Evolutionary conservation across 1,284 basidiomycete genomes (phyloP), one percentile per base, ranked within the genome.

Genomic region (Irpex sp.): DNA sequence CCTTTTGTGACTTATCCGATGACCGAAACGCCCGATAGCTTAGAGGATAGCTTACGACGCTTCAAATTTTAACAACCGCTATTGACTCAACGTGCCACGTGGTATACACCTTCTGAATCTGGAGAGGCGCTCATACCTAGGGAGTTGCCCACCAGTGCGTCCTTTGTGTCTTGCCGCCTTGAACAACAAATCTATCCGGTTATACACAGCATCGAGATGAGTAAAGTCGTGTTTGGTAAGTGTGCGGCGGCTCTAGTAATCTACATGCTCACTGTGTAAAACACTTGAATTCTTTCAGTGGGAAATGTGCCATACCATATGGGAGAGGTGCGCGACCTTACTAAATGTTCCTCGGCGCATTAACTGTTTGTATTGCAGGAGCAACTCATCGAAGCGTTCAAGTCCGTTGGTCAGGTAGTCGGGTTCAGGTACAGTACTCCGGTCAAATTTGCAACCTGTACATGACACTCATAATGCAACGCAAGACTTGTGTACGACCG

Each of bases 401-500:
- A 91, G 73, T 88, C 87, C 21, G 93, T 93, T 44, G 93, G 93
- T 48, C 89, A 92, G 71, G 93, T 95, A 58, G 82, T 93, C 65
- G 92, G 92, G n/a, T 93, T 94, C 75, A 86, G 92, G 92, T 93
- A 63, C 49, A 70, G 65, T 47, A 3, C 5, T 2, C 37, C 31
- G n/a, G 58, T 62, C 48, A 26, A 56, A 55, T 56, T 61, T 56
- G 11, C 15, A 36, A 37, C 34, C 3, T 56, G 54, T 56, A 54
- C 34, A 17, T 62, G 40, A 17, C 60, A 51, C 57, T n/a, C 26
- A 47, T n/a, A 47, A 15, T n/a, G 21, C 13, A 55, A 38, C 57
- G 57, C 47, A 72, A 96, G 96, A 73, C 86, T 97, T 67, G 96
- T 98, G 60, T 98, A 96, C 77, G 97, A 99, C 80, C 84, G 94